Conservation (phyloP, 2,329 filamentous ascomycete genomes). For the Cladosporium oxysporum region DNA sequence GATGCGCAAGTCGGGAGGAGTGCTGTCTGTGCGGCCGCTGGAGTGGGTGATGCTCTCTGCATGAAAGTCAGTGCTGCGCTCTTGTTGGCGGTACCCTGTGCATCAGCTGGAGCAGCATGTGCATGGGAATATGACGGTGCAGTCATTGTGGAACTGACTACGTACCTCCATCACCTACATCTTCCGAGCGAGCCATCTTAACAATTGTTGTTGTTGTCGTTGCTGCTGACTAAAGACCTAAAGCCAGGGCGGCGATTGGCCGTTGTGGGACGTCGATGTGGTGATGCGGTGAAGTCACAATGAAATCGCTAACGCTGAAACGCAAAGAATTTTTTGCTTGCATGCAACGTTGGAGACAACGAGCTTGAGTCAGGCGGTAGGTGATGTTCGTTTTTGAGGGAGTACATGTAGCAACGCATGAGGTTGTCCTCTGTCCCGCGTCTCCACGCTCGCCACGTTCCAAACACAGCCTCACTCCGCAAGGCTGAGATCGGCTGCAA, state of each 20-base stretch:
- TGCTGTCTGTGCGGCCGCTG: slow-evolving; percentile 23
- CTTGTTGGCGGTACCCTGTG: background rate
- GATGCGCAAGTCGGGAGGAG: slow-evolving; percentile 70
- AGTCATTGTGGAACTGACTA: background rate
- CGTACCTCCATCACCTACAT: slow-evolving; percentile 16
- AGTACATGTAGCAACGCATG: background rate
- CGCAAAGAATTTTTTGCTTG: too few relatives aligned
- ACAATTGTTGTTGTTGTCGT: background rate
- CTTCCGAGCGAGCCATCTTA: slow-evolving; percentile 11
- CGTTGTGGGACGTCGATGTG: background rate
- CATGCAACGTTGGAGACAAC: too few relatives aligned
- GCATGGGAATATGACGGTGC: background rate
- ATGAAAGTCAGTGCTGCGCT: slow-evolving; percentile 12
- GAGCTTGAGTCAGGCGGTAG: background rate
- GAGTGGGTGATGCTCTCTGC: slow-evolving; percentile 31
- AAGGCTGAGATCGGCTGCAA: background rate
- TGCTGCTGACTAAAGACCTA: background rate
- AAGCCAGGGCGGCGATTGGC: slow-evolving; percentile 4
- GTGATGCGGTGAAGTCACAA: background rate
- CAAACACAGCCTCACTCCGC: slow-evolving; percentile 1
- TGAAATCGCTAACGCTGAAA: background rate
- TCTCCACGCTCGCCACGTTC: background rate
- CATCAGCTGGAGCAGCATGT: background rate
- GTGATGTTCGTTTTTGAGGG: background rate
- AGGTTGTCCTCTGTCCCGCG: background rate